Conservation (phyloP, 2,329 filamentous ascomycete genomes). For the Pseudocercospora cruenta region DNA sequence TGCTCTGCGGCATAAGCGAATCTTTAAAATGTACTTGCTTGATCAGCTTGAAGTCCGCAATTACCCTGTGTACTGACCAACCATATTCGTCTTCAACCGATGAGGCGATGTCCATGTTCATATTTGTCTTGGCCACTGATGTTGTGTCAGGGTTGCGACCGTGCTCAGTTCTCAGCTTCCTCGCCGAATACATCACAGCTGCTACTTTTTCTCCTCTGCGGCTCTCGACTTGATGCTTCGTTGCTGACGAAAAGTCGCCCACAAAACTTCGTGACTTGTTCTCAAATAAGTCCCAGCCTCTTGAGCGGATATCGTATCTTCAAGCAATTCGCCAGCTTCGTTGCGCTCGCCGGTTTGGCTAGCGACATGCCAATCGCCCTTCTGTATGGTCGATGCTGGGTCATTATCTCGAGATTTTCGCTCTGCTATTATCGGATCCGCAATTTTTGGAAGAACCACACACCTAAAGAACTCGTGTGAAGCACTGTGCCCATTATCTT, state of each 20-base stretch:
- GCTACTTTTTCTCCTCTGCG: not conserved
- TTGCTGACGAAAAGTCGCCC: not conserved
- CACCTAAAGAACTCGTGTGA: not conserved
- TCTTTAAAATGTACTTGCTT: not conserved
- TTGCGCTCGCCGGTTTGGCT: not conserved
- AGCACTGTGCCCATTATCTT: not conserved
- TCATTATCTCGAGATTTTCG: not conserved
- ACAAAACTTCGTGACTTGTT: not conserved
- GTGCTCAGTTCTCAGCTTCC: not conserved
- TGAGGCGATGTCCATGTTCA: not conserved
- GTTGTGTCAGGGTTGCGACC: not conserved
- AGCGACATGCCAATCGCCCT: not conserved
- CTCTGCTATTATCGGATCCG: not conserved
- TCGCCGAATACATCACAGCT: not conserved
- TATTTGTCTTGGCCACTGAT: not conserved
- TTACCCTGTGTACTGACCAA: too few species aligned
- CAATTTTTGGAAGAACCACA: not conserved
- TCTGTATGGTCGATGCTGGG: not conserved
- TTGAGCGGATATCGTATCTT: not conserved
- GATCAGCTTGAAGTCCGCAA: too few species aligned
- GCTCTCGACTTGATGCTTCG: not conserved
- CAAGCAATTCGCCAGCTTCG: not conserved
- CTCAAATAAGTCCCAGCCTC: not conserved
- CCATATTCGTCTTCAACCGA: not conserved
- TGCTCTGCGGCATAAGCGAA: not conserved